A percentile compares a stretch with the other conserved stretches of the same genome.
Conservation (phyloP, 2,329 filamentous ascomycete genomes). For the Ambrosiella cleistominuta region DNA sequence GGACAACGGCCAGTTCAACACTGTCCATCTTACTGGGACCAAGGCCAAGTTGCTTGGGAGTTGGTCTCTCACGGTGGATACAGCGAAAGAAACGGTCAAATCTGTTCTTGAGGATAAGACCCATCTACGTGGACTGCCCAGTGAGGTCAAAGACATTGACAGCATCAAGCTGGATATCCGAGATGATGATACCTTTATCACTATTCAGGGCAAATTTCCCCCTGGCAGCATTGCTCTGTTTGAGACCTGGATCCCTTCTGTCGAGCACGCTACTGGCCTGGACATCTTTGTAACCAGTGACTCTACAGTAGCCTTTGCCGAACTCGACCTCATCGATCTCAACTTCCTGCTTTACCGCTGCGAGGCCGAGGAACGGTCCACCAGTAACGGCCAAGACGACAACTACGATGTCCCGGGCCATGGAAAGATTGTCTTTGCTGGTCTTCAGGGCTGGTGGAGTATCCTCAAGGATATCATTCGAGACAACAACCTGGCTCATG, state of each 20-base stretch:
- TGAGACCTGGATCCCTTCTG: conserved; percentile 84
- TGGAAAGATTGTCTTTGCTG: conserved; percentile 79
- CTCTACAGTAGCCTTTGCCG: conserved; percentile 58
- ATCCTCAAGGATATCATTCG: conserved; percentile 66
- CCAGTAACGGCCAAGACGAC: conserved; percentile 65
- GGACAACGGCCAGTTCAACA: conserved; percentile 61
- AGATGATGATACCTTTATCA: conserved; percentile 59
- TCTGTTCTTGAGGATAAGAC: conserved; percentile 50
- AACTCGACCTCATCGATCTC: conserved; percentile 61
- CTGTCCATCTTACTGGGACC: conserved; percentile 68
- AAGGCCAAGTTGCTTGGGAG: conserved; percentile 73
- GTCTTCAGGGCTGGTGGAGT: conserved; percentile 98
- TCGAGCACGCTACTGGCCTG: conserved; percentile 66
- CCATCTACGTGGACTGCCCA: conserved; percentile 66
- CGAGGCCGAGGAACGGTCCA: conserved; percentile 71
- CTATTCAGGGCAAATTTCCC: conserved; percentile 66
- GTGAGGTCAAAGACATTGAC: conserved; percentile 55
- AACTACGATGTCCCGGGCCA: conserved; percentile 65
- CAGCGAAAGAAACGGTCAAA: conserved; percentile 49
- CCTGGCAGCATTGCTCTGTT: conserved; percentile 90
- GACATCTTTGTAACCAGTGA: conserved; percentile 76
- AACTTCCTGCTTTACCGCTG: conserved; percentile 87
- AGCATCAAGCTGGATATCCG: conserved; percentile 57
- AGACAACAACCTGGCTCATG: conserved; percentile 82
- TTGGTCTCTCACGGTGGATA: conserved; percentile 82